Base-by-base conservation (phyloP, 2,329 filamentous ascomycete genomes). In the Xylariaceae sp. region DNA sequence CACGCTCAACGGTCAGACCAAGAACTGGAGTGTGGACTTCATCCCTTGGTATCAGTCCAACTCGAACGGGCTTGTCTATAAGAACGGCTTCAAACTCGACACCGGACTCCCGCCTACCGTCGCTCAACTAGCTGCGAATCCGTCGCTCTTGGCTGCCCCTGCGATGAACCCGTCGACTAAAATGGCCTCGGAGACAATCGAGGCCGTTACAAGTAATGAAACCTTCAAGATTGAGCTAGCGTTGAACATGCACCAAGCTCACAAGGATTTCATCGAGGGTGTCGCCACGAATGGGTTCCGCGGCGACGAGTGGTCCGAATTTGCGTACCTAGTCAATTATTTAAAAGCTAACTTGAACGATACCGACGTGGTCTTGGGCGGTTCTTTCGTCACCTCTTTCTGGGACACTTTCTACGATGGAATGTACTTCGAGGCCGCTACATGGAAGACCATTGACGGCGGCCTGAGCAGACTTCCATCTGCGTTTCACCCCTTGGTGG, bases 221-320 rank as follows among this genome's bases (percentile, higher is more conserved):
- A 67, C 69, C 10, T 70, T 76, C 19, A 65, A 68, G 40, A 62
- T 67, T 7, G 60, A 66, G 22, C 63, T 75, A 51, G 74, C 74
- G 13, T 59, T 59, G 14, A 77, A 74, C 63, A 73, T 75, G 66
- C 74, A 71, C 61, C 64, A 70, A 50, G 74, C 74, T 1, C 75
- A 78, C 60, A 63, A 64, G n/a, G 69, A 74, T 19, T 40, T 42
- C 9, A 39, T 48, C 28, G 44, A 19, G 34, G 31, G 14, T 9
- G 31, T 12, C 6, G 10, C 36, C 17, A 1, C 18, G 11, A 3
- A 31, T 42, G 5, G 43, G 52, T 45, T 56, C 36, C 9, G 79
- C 2, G 76, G 83, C 16, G 84, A 87, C 62, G 72, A 80, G 47
- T 88, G 81, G 76, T 86, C 83, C 12, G 84, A 87, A 59, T 81